Evolutionary conservation across 2,329 filamentous ascomycete species (phyloP).

Genomic region (Colletotrichum caudatum): DNA sequence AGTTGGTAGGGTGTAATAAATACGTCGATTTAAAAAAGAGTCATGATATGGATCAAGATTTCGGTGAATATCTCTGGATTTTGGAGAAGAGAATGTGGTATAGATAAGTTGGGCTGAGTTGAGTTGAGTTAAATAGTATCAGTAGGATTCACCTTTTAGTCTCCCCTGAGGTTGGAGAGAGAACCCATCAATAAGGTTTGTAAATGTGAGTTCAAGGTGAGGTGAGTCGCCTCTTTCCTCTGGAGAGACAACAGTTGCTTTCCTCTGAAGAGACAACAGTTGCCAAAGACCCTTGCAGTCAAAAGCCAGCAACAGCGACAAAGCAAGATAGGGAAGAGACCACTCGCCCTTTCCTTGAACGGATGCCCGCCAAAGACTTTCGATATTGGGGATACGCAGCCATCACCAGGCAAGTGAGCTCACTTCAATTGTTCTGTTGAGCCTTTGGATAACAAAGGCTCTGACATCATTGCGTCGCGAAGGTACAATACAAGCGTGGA

Average conservation of each 20-base stretch:
- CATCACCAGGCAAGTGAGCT: neutral
- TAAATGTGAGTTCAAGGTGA: no score
- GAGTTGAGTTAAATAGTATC: neutral
- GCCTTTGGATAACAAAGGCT: neutral
- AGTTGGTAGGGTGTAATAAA: neutral
- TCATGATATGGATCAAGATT: neutral
- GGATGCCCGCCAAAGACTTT: neutral
- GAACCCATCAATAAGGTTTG: no score
- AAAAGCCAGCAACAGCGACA: no score
- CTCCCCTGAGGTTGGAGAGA: no score
- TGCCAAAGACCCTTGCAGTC: no score
- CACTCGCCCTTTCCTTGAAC: neutral
- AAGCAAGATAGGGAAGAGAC: neutral
- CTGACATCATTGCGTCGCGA: neutral
- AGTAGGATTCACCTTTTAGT: neutral
- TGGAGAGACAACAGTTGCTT: no score
- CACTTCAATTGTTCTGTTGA: neutral
- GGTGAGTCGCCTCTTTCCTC: no score
- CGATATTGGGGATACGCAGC: neutral
- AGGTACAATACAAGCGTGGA: neutral
- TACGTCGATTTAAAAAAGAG: neutral
- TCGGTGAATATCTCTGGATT: fast-evolving
- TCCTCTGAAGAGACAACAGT: no score
- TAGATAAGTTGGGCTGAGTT: neutral
- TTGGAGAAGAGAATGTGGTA: neutral